Evolutionary conservation across 2,329 filamentous ascomycete species (phyloP).

Genomic region (Amauroascus verrucosus): DNA sequence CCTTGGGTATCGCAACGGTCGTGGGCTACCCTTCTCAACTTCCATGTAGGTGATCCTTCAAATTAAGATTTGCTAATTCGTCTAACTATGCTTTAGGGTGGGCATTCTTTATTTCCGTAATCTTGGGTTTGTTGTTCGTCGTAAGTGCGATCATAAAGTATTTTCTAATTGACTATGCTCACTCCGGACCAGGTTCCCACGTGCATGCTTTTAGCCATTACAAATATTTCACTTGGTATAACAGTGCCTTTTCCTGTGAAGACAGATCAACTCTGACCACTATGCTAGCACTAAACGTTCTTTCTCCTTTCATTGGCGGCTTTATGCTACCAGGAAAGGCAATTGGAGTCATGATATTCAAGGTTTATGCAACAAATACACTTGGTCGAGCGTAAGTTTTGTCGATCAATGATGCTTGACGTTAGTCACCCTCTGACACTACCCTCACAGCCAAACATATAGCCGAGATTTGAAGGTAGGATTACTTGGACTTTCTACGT

Average conservation of each 20-base stretch:
- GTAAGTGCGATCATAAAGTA: not conserved
- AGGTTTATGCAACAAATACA: conserved; percentile 22
- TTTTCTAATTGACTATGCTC: not conserved
- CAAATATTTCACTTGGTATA: conserved; percentile 20
- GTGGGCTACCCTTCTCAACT: conserved; percentile 55
- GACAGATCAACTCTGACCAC: not conserved
- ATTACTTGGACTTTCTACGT: not conserved
- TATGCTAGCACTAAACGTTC: conserved; percentile 19
- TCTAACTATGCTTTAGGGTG: conserved; percentile 12
- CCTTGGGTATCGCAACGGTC: conserved; percentile 38
- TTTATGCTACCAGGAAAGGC: conserved; percentile 22
- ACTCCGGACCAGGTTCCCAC: conserved; percentile 17
- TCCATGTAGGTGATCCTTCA: conserved; percentile 36
- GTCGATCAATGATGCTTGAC: not conserved
- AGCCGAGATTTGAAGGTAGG: conserved; percentile 10
- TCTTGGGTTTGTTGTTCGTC: conserved; percentile 19
- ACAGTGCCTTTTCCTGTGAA: not conserved
- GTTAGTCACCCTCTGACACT: not conserved
- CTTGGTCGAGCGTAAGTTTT: conserved; percentile 21
- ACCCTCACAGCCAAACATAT: conserved; percentile 12
- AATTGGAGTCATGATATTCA: conserved; percentile 23
- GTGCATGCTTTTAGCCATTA: conserved; percentile 20
- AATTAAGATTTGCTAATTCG: not conserved
- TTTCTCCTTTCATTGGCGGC: conserved; percentile 21
- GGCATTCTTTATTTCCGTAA: conserved; percentile 20